Conservation (phyloP, 208 protist genomes). For the Trypanosoma mega region DNA sequence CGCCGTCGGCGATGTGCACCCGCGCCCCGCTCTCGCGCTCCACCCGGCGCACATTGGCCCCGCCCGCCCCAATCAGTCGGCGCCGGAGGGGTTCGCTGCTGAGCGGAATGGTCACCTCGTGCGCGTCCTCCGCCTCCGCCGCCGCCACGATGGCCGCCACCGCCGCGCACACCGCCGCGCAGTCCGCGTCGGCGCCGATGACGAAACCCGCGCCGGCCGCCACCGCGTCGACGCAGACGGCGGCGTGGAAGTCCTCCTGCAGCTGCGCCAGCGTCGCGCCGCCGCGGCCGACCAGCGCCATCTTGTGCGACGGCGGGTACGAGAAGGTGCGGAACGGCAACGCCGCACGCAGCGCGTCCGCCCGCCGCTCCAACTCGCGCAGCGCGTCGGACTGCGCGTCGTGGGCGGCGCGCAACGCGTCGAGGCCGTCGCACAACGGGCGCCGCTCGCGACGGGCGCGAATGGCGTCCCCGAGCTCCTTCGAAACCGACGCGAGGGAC, state of each 20-base stretch:
- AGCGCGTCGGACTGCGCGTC: slow-evolving; percentile 6
- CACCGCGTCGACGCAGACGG: slow-evolving; percentile 43
- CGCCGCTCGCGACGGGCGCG: slow-evolving; percentile 7
- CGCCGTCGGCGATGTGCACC: slow-evolving; percentile 28
- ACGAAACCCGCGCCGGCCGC: slow-evolving; percentile 30
- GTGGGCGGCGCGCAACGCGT: slow-evolving; percentile 23
- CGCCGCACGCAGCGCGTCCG: slow-evolving; percentile 24
- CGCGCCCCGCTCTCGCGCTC: slow-evolving; percentile 44
- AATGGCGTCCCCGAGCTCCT: background rate
- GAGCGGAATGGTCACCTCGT: slow-evolving; percentile 20
- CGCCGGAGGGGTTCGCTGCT: slow-evolving; percentile 25
- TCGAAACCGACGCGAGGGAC: background rate
- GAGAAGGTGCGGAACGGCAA: slow-evolving; percentile 32
- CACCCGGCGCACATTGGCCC: slow-evolving; percentile 36
- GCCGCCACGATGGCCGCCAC: slow-evolving; percentile 39
- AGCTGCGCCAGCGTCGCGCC: slow-evolving; percentile 57
- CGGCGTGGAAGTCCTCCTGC: slow-evolving; percentile 58
- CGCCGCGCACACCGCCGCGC: slow-evolving; percentile 26
- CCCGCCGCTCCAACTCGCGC: slow-evolving; percentile 13
- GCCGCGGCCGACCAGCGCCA: slow-evolving; percentile 34
- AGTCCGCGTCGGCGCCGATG: slow-evolving; percentile 28
- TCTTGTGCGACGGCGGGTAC: slow-evolving; percentile 28
- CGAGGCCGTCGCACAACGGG: slow-evolving; percentile 19
- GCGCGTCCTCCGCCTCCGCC: slow-evolving; percentile 16
- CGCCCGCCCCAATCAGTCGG: slow-evolving; percentile 40